Base-by-base conservation (phyloP, 495 filamentous ascomycete species). In the Lasiosphaeria ovina region DNA sequence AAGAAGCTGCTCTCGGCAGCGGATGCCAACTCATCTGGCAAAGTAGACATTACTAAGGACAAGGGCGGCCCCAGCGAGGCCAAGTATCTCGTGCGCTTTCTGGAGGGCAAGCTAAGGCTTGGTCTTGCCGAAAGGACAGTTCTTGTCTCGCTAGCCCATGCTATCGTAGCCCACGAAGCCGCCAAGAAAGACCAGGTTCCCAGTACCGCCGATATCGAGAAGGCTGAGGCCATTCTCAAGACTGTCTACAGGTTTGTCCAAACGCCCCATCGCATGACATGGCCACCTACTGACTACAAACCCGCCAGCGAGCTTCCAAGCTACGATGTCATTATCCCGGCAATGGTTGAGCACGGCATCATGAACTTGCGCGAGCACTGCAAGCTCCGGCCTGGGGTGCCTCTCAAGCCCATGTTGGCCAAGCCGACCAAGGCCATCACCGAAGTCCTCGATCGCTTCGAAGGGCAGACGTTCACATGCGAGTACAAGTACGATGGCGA, bases 401-500 rank as follows among this genome's bases (percentile, higher is more conserved):
- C 94, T 17, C 83, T 98, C 40, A 98, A 98, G 74, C 94, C 94
- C 65, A 98, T 98, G 94, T 84, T 98, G 77, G 94, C 94, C 6
- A 98, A 97, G 66, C 95, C 94, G 1, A 98, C 95, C 0, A 98
- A 98, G 73, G 91, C 94, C n/a, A 98, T 98, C 64, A 95, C 92
- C 0, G 94, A 98, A 74, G 95, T 98, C 0, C 85, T 98, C 1
- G 94, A 98, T 74, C 89, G 95, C 14, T 98, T 98, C 66, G 94
- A 98, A 75, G 86, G 89, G 40, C 93, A 95, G 70, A 88, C 89
- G 6, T 98, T 98, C 64, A 98, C 94, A 14, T 98, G 95, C 76
- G 94, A 98, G 69, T 98, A 96, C 78, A 98, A 98, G 69, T 98
- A 98, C 66, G 94, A 98, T 66, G 94, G 94, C 34, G 94, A 98